phyloP scores from a whole-genome alignment of 2,329 filamentous ascomycete genomes.

The Fusarium sororula region DNA sequence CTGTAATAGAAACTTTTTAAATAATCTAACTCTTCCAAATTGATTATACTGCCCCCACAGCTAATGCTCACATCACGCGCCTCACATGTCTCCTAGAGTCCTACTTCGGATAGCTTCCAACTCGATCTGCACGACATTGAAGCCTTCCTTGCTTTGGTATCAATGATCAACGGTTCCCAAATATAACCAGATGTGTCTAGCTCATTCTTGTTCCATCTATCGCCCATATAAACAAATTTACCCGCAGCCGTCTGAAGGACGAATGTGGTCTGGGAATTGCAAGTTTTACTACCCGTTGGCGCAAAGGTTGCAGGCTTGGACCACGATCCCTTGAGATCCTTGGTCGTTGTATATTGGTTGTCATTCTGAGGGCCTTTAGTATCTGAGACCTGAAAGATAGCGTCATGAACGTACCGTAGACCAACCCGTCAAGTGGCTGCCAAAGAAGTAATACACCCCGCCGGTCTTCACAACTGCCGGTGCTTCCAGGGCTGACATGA shows the following conservation, averaged over 20 bases:
- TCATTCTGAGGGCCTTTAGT: background rate
- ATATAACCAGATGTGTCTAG: background rate
- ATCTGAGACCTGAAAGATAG: background rate
- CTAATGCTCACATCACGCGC: too few relatives aligned
- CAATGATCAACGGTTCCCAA: background rate
- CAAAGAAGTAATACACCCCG: background rate
- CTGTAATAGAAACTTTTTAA: too few relatives aligned
- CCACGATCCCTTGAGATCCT: background rate
- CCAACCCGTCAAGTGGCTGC: background rate
- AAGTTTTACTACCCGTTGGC: background rate
- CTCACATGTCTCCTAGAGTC: background rate
- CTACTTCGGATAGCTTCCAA: background rate
- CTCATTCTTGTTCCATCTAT: background rate
- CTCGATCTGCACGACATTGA: background rate
- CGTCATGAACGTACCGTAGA: background rate
- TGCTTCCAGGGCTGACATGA: background rate
- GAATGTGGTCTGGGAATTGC: background rate
- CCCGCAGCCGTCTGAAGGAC: background rate
- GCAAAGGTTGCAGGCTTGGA: background rate
- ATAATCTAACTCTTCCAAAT: too few relatives aligned
- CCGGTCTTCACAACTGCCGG: background rate
- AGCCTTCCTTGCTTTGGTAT: background rate
- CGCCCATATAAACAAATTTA: background rate
- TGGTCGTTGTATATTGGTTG: background rate
- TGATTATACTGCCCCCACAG: too few relatives aligned